phyloP scores from a whole-genome alignment of 2,329 filamentous ascomycete species.

The Colletotrichum sp. region DNA sequence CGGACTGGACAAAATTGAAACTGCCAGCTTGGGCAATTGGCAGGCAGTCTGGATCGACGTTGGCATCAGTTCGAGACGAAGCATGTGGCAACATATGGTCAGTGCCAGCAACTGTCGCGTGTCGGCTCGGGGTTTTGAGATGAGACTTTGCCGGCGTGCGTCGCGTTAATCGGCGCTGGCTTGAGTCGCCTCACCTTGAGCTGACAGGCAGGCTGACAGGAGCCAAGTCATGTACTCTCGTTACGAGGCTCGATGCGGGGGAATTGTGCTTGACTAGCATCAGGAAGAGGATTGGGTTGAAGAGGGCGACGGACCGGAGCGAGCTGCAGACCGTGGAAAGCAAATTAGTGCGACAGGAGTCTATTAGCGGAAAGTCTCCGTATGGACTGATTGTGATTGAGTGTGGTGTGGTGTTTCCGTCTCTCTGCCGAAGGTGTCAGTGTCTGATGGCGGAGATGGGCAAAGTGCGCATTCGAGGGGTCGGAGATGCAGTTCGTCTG shows the following conservation, averaged over 20 bases:
- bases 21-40: background rate
- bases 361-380: background rate
- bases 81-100: background rate
- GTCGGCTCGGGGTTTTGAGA: background rate
- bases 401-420: background rate
- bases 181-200: background rate
- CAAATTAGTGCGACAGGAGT: background rate
- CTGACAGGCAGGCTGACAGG: background rate
- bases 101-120: background rate
- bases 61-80: background rate
- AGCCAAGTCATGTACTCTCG: background rate
- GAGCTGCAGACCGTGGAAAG: background rate
- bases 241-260: background rate
- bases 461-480: background rate
- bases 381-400: background rate
- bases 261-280: background rate
- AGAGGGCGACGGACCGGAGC: background rate
- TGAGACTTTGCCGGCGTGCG: background rate
- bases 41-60: background rate
- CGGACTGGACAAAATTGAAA: background rate
- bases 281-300: background rate
- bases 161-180: background rate
- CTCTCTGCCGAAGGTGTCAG: background rate
- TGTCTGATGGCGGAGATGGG: background rate
- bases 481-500: conserved; percentile 1